These are phyloP conservation scores for Talinum fruticosum DNA, from an alignment of 148 eudicot genomes.

Conservation along the genomic window DNA sequence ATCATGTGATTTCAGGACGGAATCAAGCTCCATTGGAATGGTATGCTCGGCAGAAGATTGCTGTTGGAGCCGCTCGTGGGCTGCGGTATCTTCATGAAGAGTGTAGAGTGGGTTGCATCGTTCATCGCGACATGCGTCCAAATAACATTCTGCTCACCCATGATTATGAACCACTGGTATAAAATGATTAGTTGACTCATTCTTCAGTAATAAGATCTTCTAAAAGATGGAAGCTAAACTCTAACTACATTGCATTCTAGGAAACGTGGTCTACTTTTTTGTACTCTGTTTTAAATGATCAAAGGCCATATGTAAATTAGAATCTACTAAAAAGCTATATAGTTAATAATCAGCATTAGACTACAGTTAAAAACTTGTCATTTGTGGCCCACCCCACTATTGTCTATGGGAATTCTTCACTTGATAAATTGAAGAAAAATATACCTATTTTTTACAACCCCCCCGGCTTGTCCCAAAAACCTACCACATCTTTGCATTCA, in stretches of 20 bases:
- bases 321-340: background rate
- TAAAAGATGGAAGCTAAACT: background rate
- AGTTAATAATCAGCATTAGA: background rate
- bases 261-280: too few species aligned
- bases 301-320: too few species aligned
- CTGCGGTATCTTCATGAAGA: constrained; percentile 72
- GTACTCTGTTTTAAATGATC: background rate
- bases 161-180: constrained; percentile 71
- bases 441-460: background rate
- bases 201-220: background rate
- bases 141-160: constrained; percentile 74
- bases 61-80: constrained; percentile 74
- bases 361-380: background rate
- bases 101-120: constrained; percentile 78
- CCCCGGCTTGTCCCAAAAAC: background rate
- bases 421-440: background rate
- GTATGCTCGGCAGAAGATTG: constrained; percentile 64
- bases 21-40: constrained; percentile 49
- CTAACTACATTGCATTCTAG: background rate
- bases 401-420: background rate
- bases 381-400: background rate
- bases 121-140: constrained; percentile 81
- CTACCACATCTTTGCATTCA: background rate
- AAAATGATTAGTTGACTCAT: background rate
- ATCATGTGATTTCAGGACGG: constrained; percentile 44